Base-by-base conservation (phyloP, 768 basidiomycete species). In the Baorangia bicolor region DNA sequence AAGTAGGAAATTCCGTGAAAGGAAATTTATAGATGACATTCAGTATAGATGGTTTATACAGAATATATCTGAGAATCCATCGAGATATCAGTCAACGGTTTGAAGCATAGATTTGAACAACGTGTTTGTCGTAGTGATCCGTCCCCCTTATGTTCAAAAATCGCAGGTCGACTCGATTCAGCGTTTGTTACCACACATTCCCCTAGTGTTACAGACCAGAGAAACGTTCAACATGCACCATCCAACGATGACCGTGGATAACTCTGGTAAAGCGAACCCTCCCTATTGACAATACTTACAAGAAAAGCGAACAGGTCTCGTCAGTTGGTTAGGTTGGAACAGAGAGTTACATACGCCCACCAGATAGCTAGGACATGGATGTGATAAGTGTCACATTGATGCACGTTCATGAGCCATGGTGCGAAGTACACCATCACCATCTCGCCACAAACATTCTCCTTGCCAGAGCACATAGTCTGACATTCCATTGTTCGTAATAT, bases 391-490 rank as follows among this genome's bases (percentile, higher is more conserved):
- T 51, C 50, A 68, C 66, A 67, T 51, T 4, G 54, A 55, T 20
- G 65, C 53, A n/a, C 51, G 66, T 40, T 75, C 58, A 34, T 60
- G 60, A 54, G 43, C 47, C 55, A 64, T 56, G 44, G 27, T 47
- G 43, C 56, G 61, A 44, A 74, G 56, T 21, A 88, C 74, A 20
- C 72, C 75, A 60, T 91, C 91, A 5, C 93, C 94, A 55, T 87
- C 79, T 18, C 86, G 83, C 48, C 95, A 80, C 37, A 95, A 78
- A 67, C 94, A 96, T 11, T 90, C 86, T 11, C 94, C 94, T 27
- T 89, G 87, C 67, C 82, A 84, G 47, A 95, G 80, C n/a, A 90
- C 88, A 55, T 78, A 78, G 64, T 85, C 84, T 33, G 76, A 72
- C 60, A 93, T 70, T 5, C 77, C 81, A 48, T 87, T 84, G 55